Evolutionary conservation across 495 filamentous ascomycete species (phyloP).

Genomic region (Penicillium subrubescens): DNA sequence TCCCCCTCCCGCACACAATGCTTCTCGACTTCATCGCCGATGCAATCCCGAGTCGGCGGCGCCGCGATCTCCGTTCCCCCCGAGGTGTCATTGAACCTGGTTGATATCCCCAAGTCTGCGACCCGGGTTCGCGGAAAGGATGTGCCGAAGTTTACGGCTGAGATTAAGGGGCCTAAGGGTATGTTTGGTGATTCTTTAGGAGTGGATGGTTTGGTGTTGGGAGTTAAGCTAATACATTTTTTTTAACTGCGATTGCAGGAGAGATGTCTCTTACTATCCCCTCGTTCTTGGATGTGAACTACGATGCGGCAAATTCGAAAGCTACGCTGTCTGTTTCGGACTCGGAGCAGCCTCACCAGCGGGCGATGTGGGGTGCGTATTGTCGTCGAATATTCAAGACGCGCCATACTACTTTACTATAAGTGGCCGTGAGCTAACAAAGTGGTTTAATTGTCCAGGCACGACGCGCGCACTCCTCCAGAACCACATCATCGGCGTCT

Average conservation of each 20-base stretch:
- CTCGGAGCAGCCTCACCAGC: constrained; percentile 65
- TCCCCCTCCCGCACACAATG: constrained; percentile 54
- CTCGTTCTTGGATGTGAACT: constrained; percentile 68
- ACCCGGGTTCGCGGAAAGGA: constrained; percentile 57
- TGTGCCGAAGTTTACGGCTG: constrained; percentile 57
- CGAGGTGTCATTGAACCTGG: constrained; percentile 69
- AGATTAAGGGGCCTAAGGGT: constrained; percentile 78
- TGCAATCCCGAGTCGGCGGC: constrained; percentile 78
- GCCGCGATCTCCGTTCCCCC: constrained; percentile 81
- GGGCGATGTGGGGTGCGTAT: constrained; percentile 94
- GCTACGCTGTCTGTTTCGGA: constrained; percentile 69
- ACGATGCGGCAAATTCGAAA: constrained; percentile 60
- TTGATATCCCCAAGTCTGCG: constrained; percentile 56
- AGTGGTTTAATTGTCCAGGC: constrained; percentile 50
- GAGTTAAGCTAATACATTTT: neutral
- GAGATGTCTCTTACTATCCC: constrained; percentile 73
- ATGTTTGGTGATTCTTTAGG: constrained; percentile 17
- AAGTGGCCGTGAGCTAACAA: constrained; percentile 7
- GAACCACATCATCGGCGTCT: constrained; percentile 88
- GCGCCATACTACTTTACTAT: neutral
- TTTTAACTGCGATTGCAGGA: constrained; percentile 42
- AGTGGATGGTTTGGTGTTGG: neutral
- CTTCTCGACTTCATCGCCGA: constrained; percentile 70
- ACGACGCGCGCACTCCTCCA: constrained; percentile 87
- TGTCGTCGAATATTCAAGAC: neutral